A percentile compares a stretch with the other conserved stretches of the same genome.
phyloP scores from a whole-genome alignment of 108 stramenopile species.

The Pelagomonas calceolata region DNA sequence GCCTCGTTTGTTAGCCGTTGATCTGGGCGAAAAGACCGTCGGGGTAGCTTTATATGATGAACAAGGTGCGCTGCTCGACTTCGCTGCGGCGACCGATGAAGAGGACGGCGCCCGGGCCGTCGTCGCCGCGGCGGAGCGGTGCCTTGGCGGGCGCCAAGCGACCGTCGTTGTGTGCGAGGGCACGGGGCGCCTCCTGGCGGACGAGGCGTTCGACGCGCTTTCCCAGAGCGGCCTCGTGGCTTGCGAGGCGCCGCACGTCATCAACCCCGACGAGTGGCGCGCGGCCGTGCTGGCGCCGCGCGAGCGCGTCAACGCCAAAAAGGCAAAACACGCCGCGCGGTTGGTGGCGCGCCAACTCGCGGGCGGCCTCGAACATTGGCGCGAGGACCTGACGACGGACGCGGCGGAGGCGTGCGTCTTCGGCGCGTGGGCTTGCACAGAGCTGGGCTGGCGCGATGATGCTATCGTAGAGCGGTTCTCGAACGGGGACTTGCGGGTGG shows the following conservation, averaged over 20 bases:
- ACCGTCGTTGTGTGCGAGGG: background rate
- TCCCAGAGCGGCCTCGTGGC: background rate
- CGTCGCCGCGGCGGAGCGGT: background rate
- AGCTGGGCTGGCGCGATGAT: background rate
- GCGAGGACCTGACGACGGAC: background rate
- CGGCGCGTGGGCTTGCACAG: background rate
- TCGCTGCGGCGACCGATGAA: background rate
- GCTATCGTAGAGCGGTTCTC: background rate
- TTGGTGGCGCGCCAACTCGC: background rate
- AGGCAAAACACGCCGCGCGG: background rate
- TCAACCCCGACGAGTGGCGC: background rate
- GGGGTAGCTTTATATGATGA: background rate
- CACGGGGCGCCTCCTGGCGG: background rate
- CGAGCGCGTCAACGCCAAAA: background rate
- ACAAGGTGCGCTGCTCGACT: background rate
- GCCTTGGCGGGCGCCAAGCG: background rate
- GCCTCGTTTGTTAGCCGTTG: background rate
- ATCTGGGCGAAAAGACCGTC: background rate
- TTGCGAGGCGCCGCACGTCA: background rate
- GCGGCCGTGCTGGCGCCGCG: background rate
- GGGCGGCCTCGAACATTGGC: background rate
- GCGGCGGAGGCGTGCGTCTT: background rate
- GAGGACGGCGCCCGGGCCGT: background rate
- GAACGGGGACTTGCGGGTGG: background rate
- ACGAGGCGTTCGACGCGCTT: background rate